phyloP scores from a whole-genome alignment of 2,329 filamentous ascomycete species.

The Calcarisporium arbuscula region DNA sequence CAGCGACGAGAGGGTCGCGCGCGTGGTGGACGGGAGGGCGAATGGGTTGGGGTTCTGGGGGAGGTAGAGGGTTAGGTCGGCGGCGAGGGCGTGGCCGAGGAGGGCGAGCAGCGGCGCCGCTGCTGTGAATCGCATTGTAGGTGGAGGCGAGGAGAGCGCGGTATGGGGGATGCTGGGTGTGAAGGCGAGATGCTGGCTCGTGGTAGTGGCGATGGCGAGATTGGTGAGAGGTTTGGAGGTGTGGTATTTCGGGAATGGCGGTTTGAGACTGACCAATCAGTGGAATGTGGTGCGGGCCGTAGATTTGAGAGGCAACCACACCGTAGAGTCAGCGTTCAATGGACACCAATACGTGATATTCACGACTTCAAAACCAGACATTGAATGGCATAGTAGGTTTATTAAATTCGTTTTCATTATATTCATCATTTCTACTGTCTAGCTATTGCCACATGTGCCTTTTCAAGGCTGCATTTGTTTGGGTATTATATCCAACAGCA shows the following conservation, averaged over 20 bases:
- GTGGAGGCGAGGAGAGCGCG: background rate
- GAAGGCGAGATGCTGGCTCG: background rate
- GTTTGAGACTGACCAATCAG: too few species aligned
- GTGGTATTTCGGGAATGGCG: slow-evolving; percentile 8
- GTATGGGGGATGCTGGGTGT: background rate
- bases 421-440: too few species aligned
- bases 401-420: too few species aligned
- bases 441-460: too few species aligned
- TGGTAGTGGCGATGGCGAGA: background rate
- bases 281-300: too few species aligned
- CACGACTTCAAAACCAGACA: too few species aligned
- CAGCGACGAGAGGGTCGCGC: slow-evolving; percentile 50
- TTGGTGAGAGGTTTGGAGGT: background rate
- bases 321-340: too few species aligned
- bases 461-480: too few species aligned
- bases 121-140: slow-evolving; percentile 4
- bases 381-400: too few species aligned
- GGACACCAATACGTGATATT: too few species aligned
- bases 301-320: too few species aligned
- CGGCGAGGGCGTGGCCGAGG: slow-evolving; percentile 26
- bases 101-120: slow-evolving; percentile 14
- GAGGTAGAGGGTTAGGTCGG: slow-evolving; percentile 39
- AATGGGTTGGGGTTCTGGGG: slow-evolving; percentile 42
- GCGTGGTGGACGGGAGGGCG: slow-evolving; percentile 57
- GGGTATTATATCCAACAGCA: too few species aligned